Evolutionary conservation across 164 flowering plant species (phyloP), one percentile per base, ranked within the genome.

Genomic region (Liriodendron chinense): DNA sequence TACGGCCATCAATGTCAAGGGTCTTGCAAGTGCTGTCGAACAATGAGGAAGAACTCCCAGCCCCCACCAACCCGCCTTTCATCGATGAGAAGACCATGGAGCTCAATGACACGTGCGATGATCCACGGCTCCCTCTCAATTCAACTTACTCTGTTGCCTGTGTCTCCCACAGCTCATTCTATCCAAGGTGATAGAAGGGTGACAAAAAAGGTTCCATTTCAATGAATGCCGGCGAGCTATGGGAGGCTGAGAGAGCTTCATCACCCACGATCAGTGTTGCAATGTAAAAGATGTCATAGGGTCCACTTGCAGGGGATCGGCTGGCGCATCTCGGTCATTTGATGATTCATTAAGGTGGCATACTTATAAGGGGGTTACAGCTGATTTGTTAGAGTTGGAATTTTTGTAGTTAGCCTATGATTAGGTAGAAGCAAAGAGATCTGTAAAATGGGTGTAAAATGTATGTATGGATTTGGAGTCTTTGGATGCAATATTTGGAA

Each of bases 11-110:
- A 47, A 95, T 93, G 94, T 87, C 91, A 2, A 88, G 76, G 80
- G 91, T 82, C 59, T 74, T 95, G 61, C 83, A 82, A 53, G 86
- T 95, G 96, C 86, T 95, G 49, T 78, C 66, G 23, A 88, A 85
- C 47, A 85, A 81, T 67, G 88, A 89, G 0, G 86, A 86, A 57
- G 34, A 71, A 10, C 89, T 89, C 8, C 92, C 94, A 20, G 48
- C 85, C 65, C 99, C 97, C 16, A 79, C 86, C 1, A 84, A 77
- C 77, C 94, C 97, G 0, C 98, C 98, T 2, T 95, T 91, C 76
- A 78, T 88, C 9, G 96, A 93, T 70, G 96, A 91, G 76, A 82
- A 47, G 63, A 79, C 94, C 4, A 89, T 81, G 78, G 84, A 61
- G 68, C 65, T 72, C 21, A 77, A 89, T 73, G 87, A 88, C 72